A percentile compares a stretch with the other conserved stretches of the same genome.
These are phyloP conservation scores for Blastobotrys malaysiensis DNA, from an alignment of 1,139 yeast genomes.

Conservation along the genomic window DNA sequence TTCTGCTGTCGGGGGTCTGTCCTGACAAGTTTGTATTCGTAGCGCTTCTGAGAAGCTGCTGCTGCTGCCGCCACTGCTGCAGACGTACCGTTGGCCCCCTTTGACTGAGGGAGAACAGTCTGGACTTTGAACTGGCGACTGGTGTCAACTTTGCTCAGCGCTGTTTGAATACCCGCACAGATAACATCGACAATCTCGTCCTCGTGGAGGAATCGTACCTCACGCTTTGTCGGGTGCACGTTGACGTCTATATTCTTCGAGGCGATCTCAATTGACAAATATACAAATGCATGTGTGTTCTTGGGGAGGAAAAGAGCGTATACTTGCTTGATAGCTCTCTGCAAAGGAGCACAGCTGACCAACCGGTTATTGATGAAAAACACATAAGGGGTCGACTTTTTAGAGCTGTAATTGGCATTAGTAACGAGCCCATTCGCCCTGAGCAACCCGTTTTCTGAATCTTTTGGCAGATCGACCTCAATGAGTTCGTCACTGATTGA, in stretches of 20 bases:
- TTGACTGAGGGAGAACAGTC: conserved; percentile 37
- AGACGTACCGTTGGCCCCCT: not conserved
- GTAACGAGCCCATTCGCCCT: conserved; percentile 61
- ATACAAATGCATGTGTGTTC: conserved; percentile 74
- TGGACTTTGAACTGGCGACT: conserved; percentile 69
- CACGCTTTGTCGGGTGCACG: conserved; percentile 93
- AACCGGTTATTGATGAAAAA: conserved; percentile 82
- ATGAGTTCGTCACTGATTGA: conserved; percentile 64
- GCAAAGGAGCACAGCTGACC: conserved; percentile 75
- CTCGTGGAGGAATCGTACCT: conserved; percentile 79
- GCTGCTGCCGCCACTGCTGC: not conserved
- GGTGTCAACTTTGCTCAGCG: conserved; percentile 56
- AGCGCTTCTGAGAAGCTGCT: not conserved
- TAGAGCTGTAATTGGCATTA: conserved; percentile 65
- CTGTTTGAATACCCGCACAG: conserved; percentile 44
- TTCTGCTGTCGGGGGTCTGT: conserved; percentile 43
- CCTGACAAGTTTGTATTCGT: conserved; percentile 36
- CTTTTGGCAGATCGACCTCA: conserved; percentile 28
- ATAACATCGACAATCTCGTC: conserved; percentile 74
- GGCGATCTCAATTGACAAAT: conserved; percentile 57
- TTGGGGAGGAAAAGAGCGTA: conserved; percentile 70
- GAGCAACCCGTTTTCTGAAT: conserved; percentile 13
- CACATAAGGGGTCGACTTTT: conserved; percentile 61
- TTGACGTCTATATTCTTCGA: conserved; percentile 83
- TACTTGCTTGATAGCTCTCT: conserved; percentile 60